These are phyloP conservation scores for Rheum nobile DNA, from an alignment of 148 eudicot species.

Conservation along the genomic window DNA sequence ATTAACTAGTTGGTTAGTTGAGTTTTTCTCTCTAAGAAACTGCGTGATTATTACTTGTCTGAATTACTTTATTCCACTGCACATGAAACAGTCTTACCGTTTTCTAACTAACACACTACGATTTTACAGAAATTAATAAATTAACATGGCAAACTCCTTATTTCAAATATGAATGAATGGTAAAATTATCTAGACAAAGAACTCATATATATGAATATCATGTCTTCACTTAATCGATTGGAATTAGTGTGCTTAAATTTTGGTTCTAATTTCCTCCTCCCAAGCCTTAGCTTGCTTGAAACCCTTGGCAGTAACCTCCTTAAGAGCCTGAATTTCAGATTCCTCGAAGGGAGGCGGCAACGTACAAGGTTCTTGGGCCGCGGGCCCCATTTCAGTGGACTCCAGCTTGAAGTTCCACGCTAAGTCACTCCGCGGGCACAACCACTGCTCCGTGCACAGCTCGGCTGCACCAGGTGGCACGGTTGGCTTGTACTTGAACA, in stretches of 20 bases:
- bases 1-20: too few relatives aligned
- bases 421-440: conserved; percentile 34
- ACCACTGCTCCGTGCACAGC: conserved; percentile 38
- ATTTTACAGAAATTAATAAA: too few relatives aligned
- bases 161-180: too few relatives aligned
- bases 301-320: conserved; percentile 23
- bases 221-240: background rate
- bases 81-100: too few relatives aligned
- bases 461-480: conserved; percentile 36
- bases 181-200: too few relatives aligned
- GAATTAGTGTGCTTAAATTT: background rate
- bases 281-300: conserved; percentile 27
- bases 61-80: too few relatives aligned
- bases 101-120: too few relatives aligned
- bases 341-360: conserved; percentile 31
- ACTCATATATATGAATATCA: background rate
- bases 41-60: too few relatives aligned
- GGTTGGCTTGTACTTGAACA: conserved; percentile 41
- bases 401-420: conserved; percentile 26
- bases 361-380: conserved; percentile 32
- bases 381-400: conserved; percentile 26
- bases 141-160: too few relatives aligned
- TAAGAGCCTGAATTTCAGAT: conserved; percentile 14
- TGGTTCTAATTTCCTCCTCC: conserved; percentile 18
- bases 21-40: too few relatives aligned